phyloP scores from a whole-genome alignment of 176 grass and related monocot species.

The Hordeum vulgare region DNA sequence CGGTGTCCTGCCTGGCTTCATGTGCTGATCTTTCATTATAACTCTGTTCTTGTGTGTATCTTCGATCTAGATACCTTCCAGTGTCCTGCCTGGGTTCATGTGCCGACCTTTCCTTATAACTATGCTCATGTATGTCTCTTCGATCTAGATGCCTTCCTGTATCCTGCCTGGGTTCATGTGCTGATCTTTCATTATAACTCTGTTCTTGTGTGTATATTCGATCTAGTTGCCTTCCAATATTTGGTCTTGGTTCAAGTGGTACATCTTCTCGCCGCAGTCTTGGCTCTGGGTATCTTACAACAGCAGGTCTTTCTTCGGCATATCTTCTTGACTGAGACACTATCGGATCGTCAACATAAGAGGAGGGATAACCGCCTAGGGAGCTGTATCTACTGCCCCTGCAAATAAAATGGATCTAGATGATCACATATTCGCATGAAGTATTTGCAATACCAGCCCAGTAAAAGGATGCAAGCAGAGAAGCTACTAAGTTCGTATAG shows the following conservation, averaged over 20 bases:
- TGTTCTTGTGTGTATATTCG: slow-evolving; percentile 26
- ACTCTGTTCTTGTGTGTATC: not conserved
- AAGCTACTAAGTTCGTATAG: not conserved
- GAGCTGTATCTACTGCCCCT: slow-evolving; percentile 43
- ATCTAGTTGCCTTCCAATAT: slow-evolving; percentile 31
- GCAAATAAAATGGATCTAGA: slow-evolving; percentile 19
- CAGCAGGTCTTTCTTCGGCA: slow-evolving; percentile 22
- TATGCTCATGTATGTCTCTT: not conserved
- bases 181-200: slow-evolving; percentile 6
- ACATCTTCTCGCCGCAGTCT: slow-evolving; percentile 5
- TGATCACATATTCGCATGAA: slow-evolving; percentile 22
- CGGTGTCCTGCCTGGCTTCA: not conserved
- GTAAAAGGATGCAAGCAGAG: not conserved
- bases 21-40: not conserved
- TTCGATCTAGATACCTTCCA: not conserved
- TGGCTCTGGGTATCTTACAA: slow-evolving; percentile 15
- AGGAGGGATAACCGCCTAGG: slow-evolving; percentile 23
- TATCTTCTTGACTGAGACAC: slow-evolving; percentile 40
- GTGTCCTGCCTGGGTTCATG: not conserved
- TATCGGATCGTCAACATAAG: slow-evolving; percentile 28
- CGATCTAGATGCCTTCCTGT: not conserved
- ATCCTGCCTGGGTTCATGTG: slow-evolving; percentile 1
- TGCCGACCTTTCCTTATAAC: not conserved
- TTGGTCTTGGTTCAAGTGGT: slow-evolving; percentile 14
- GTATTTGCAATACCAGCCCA: not conserved